Evolutionary conservation across 257 asterid genomes (phyloP).

Genomic region (Solanum chilense): DNA sequence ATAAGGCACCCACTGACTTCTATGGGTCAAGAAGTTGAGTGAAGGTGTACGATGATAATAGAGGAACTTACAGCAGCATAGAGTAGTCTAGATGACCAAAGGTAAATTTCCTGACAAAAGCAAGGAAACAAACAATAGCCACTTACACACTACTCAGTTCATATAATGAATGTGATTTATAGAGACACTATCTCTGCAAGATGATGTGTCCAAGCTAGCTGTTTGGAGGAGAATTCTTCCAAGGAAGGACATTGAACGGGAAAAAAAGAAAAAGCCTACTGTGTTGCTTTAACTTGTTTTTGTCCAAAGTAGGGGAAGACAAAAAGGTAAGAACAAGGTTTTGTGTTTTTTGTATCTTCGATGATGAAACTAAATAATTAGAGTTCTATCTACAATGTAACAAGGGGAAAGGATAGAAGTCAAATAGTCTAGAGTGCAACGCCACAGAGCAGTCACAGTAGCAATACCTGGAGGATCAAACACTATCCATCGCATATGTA

Average conservation of each 20-base stretch:
- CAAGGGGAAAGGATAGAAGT: not conserved
- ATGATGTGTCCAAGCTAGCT: not conserved
- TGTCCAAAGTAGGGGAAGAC: not conserved
- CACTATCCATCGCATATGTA: not conserved
- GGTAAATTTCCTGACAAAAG: not conserved
- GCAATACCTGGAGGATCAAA: not conserved
- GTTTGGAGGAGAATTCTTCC: not conserved
- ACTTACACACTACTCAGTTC: not conserved
- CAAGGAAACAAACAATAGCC: not conserved
- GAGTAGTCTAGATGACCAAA: not conserved
- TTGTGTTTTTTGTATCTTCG: not conserved
- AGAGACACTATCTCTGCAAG: not conserved
- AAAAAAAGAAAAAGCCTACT: not conserved
- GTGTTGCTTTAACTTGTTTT: not conserved
- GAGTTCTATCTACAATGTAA: not conserved
- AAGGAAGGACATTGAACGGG: not conserved
- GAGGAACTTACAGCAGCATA: not conserved
- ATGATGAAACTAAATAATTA: not conserved
- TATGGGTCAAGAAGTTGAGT: not conserved
- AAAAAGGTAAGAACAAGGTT: not conserved
- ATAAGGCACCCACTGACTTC: not conserved
- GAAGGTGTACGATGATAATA: not conserved
- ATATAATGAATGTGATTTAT: not conserved
- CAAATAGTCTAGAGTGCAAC: not conserved
- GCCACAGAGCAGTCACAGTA: not conserved